Evolutionary conservation across 1,139 yeast genomes (phyloP), one percentile per base, ranked within the genome.

Genomic region (Torulaspora pretoriensis): DNA sequence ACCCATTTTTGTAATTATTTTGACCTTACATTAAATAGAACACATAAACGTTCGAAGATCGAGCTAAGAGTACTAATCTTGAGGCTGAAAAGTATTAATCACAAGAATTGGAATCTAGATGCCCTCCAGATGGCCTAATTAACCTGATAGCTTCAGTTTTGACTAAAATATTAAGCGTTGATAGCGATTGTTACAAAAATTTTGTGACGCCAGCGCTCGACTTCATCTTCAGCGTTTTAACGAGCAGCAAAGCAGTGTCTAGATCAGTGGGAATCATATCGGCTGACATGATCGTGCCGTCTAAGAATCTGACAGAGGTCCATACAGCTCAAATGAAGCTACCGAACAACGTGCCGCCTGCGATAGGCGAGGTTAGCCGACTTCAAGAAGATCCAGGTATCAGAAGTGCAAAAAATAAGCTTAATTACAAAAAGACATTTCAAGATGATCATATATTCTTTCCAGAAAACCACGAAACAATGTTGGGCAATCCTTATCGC

Each of bases 391-490:
- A 56, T 30, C 47, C 56, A 4, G 27, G 46, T 6, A 46, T 50
- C 10, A 50, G 59, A 46, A 53, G 54, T 37, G 61, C 59, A 10
- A 52, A 63, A 39, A 37, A 49, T 25, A 52, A 53, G 37, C 45
- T 60, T 13, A 56, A 59, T 39, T 50, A 46, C 37, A 58, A 54
- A 46, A 60, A 59, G 39, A 54, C 60, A 3, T 59, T 59, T 28
- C 48, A 48, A 35, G 61, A 60, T 47, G 63, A 60, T 43, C 50
- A 52, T 9, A 42, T 54, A 27, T 60, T 59, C 40, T 59, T 50
- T 40, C 61, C 62, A n/a, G 61, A 59, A n/a, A 30, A 30, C 13
- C 42, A 38, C 26, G 24, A 19, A 40, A n/a, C 28, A 14, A 9
- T 19, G 13, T 8, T 38, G 28, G 23, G 16, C 17, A 22, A 34